phyloP scores from a whole-genome alignment of 2,329 filamentous ascomycete species.

The Lachnellula willkommii region DNA sequence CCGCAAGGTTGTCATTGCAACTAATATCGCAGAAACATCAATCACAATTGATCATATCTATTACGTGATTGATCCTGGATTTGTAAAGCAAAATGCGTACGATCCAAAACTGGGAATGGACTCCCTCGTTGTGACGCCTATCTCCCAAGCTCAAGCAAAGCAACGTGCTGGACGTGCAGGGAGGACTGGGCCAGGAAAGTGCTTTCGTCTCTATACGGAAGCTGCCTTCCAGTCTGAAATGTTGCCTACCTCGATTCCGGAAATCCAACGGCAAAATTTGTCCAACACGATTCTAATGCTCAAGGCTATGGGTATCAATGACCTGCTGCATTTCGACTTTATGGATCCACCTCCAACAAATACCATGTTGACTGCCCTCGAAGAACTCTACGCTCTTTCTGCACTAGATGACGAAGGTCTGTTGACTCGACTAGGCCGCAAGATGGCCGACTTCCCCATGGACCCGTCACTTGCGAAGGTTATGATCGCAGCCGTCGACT shows the following conservation, averaged over 20 bases:
- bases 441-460: conserved; percentile 99
- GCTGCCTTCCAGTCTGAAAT: conserved; percentile 94
- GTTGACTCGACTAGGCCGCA: conserved; percentile 81
- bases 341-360: conserved; percentile 98
- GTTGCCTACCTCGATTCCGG: conserved; percentile 90
- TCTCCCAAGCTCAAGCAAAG: conserved; percentile 94
- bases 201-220: conserved; percentile 92
- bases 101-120: conserved; percentile 98
- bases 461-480: conserved; percentile 88
- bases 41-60: conserved; percentile 98
- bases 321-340: conserved; percentile 94
- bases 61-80: conserved; percentile 94
- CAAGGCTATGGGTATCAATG: conserved; percentile 99
- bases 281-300: conserved; percentile 93
- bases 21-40: conserved; percentile 96
- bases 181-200: conserved; percentile 91
- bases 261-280: conserved; percentile 92
- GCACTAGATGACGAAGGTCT: conserved; percentile 94
- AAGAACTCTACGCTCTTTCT: conserved; percentile 88
- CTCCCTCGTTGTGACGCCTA: conserved; percentile 88
- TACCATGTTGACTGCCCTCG: conserved; percentile 92
- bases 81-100: conserved; percentile 96
- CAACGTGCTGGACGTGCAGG: conserved; percentile 90
- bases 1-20: conserved; percentile 94
- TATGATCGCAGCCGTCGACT: conserved; percentile 79